Evolutionary conservation across 768 basidiomycete genomes (phyloP).

Genomic region (Xerocomus spinulosus): DNA sequence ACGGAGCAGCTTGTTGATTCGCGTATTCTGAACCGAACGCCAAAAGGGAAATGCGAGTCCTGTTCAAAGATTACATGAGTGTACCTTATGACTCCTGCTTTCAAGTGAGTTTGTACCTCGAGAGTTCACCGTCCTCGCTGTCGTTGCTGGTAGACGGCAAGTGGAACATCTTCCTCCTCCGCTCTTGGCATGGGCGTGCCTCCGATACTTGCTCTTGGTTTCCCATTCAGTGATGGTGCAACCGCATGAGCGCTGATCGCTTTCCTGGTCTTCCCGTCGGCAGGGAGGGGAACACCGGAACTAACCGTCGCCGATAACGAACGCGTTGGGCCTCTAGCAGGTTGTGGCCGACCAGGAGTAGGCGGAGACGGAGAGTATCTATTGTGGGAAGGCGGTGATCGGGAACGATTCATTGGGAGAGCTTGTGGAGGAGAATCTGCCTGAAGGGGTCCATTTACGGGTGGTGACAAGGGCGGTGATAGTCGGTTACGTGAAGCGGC

Average conservation of each 20-base stretch:
- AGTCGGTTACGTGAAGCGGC: slow-evolving; percentile 18
- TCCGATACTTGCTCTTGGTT: slow-evolving; percentile 37
- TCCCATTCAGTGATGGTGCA: slow-evolving; percentile 31
- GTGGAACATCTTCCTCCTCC: slow-evolving; percentile 77
- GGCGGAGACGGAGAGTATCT: slow-evolving; percentile 34
- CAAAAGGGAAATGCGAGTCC: not conserved
- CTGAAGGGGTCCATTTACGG: slow-evolving; percentile 19
- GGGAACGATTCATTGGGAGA: slow-evolving; percentile 39
- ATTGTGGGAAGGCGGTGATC: slow-evolving; percentile 50
- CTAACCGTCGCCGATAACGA: slow-evolving; percentile 67
- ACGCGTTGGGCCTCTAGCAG: slow-evolving; percentile 49
- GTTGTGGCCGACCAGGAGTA: slow-evolving; percentile 17
- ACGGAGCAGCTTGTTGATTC: slow-evolving; percentile 2
- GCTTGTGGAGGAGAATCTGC: slow-evolving; percentile 25
- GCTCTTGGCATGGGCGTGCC: slow-evolving; percentile 32
- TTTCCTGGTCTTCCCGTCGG: slow-evolving; percentile 57
- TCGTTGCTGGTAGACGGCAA: slow-evolving; percentile 77
- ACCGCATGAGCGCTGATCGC: slow-evolving; percentile 62
- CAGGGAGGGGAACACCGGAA: slow-evolving; percentile 33
- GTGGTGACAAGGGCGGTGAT: slow-evolving; percentile 34
- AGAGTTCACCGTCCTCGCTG: slow-evolving; percentile 49
- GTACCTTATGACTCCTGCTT: not conserved
- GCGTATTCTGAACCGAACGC: slow-evolving; percentile 4
- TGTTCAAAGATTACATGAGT: slow-evolving; percentile 8
- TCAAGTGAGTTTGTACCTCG: slow-evolving; percentile 11